Base-by-base conservation (phyloP, 768 basidiomycete genomes). In the Leccinum aurantiacum region DNA sequence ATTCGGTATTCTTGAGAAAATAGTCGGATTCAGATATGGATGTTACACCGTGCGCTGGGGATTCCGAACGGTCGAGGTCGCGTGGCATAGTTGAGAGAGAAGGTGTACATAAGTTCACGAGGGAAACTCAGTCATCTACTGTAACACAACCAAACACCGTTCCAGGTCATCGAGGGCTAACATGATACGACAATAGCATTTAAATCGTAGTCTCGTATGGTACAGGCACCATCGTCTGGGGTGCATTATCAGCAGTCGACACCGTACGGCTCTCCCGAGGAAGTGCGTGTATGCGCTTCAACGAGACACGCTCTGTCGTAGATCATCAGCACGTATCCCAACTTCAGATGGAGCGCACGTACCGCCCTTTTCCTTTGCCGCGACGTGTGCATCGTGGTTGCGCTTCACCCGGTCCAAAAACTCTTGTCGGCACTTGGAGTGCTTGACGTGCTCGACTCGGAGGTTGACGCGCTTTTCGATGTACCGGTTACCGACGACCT, bases 391-490 rank as follows among this genome's bases (percentile, higher is more conserved):
- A 22, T 82, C 83, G 63, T 91, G 90, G 82, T 98, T 98, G 66
- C 81, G 78, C 85, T 96, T 91, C 72, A 98, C 97, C 67, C 97
- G 83, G 77, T 93, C 91, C 75, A 97, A 80, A 81, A 99, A 99
- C 78, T 98, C 96, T 79, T 95, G 89, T 71, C 96, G 87, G 78
- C 96, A 98, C 79, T 93, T 93, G 69, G 95, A 98, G 86, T 98
- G 96, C 71, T 79, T 85, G 75, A 96, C 80, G 81, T 98, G 96
- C 83, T 98, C 96, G 70, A 95, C 84, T 65, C 93, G 91, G 80
- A 97, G 79, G 88, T 98, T 99, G 78, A 99, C 96, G 60, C 96
- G 92, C 84, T 99, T 99, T 83, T 98, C 95, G 59, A 99, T 79
- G 88, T 96, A 99, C 68, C 97, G 93, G 82, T 95, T 95, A 65